Evolutionary conservation across 2,329 filamentous ascomycete genomes (phyloP).

Genomic region (Exophiala sideris): DNA sequence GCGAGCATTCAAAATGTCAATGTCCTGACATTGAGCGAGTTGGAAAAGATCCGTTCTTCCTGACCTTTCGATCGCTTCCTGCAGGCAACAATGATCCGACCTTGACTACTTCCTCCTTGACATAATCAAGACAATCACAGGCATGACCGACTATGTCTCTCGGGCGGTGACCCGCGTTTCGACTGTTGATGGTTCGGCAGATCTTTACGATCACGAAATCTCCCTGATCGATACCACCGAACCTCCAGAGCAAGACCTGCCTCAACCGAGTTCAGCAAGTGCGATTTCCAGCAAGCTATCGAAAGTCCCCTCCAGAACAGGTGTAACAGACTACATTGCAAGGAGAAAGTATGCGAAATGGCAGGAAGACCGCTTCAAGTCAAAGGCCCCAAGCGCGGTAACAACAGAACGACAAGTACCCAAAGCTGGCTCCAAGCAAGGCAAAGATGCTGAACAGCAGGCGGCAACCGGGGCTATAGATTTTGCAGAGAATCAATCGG

Average conservation of each 20-base stretch:
- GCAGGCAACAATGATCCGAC: not conserved
- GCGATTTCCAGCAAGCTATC: constrained; percentile 26
- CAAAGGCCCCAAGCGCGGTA: constrained; percentile 7
- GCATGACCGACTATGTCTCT: constrained; percentile 24
- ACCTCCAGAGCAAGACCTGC: constrained; percentile 27
- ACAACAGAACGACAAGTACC: constrained; percentile 3
- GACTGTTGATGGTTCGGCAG: constrained; percentile 21
- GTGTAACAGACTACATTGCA: constrained; percentile 39
- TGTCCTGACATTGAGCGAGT: too few relatives aligned
- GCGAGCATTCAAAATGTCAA: too few relatives aligned
- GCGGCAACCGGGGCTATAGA: constrained; percentile 15
- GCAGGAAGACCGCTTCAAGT: constrained; percentile 51
- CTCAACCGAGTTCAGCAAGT: constrained; percentile 25
- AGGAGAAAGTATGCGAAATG: constrained; percentile 49
- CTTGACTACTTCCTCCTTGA: not conserved
- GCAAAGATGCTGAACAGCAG: not conserved
- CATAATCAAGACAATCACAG: not conserved
- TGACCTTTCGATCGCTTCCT: not conserved
- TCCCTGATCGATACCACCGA: constrained; percentile 42
- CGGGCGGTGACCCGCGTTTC: constrained; percentile 16
- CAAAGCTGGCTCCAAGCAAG: not conserved
- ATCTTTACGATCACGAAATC: constrained; percentile 27
- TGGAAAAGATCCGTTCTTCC: not conserved
- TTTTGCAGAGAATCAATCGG: constrained; percentile 9
- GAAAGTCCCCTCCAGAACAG: constrained; percentile 33